Base-by-base conservation (phyloP, 805 yeast species). In the Candida nemodendra region DNA sequence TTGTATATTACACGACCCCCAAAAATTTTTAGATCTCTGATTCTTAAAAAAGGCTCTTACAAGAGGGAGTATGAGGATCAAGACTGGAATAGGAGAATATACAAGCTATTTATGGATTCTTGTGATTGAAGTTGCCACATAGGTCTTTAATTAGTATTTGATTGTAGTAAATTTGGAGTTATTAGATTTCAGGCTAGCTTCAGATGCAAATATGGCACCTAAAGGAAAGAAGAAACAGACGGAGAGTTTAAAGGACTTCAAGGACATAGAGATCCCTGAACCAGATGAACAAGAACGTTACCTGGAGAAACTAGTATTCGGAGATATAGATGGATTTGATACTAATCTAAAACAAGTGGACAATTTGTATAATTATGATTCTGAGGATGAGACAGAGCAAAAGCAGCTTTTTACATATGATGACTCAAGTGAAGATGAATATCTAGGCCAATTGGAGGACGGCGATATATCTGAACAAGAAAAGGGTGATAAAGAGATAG, bases 301-400 rank as follows among this genome's bases (percentile, higher is more conserved):
- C 39, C 72, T 93, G 34, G 95, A 90, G 46, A 84, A 77, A 59
- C 70, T 87, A 11, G 95, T 93, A 4, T 90, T 93, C 64, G 98
- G 99, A 12, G 98, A 93, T 57, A 51, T 72, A 3, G 84, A 78
- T 38, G 84, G 91, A 21, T 83, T 84, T 64, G 85, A 80, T 52
- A 56, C 61, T 22, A 83, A 80, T 42, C 67, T 87, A 54, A 78
- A 72, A 39, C 72, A 74, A 41, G 65, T 79, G 34, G 87, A 81
- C 48, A 72, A 80, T 44, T 65, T 80, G 27, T 76, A 67, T 50
- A 72, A 70, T 25, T 65, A 66, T 44, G 66, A 69, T 7, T 65
- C 68, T 30, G 76, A 70, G 13, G 70, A 63, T 24, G 65, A 36
- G 5, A 38, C 31, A 7, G 44, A 35, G 8, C 61, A 54, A 4